Conservation (phyloP, 768 basidiomycete species). For the Leccinum arenicola region DNA sequence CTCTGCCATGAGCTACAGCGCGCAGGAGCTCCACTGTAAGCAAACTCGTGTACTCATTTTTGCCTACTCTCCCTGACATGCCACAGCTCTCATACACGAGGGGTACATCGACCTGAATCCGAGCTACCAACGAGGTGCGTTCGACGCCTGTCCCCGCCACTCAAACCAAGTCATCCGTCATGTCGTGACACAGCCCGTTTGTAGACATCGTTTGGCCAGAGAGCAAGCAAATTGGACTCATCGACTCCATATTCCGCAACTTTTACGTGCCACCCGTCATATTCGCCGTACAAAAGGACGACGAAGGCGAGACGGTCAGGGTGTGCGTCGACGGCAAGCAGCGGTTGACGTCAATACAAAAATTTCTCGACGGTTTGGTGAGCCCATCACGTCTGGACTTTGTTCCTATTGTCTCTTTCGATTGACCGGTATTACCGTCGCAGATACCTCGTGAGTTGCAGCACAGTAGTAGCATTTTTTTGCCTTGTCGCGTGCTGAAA, state of each 20-base stretch:
- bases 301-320: constrained; percentile 38
- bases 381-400: constrained; percentile 7
- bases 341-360: constrained; percentile 45
- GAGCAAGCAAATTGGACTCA: constrained; percentile 55
- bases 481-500: constrained; percentile 11
- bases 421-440: constrained; percentile 9
- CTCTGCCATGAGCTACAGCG: constrained; percentile 40
- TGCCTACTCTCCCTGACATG: constrained; percentile 1
- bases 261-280: constrained; percentile 52
- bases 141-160: background rate
- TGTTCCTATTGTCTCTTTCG: background rate
- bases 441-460: constrained; percentile 54
- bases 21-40: constrained; percentile 48
- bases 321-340: constrained; percentile 56
- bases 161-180: background rate
- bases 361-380: constrained; percentile 47
- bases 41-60: background rate
- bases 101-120: constrained; percentile 70
- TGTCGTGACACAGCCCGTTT: background rate
- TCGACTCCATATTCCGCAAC: constrained; percentile 54
- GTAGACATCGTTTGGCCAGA: constrained; percentile 77
- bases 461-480: constrained; percentile 2
- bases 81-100: constrained; percentile 60
- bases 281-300: constrained; percentile 42
- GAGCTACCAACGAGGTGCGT: constrained; percentile 66